These are phyloP conservation scores for Ajuga chamaepitys DNA, from an alignment of 257 asterid species.

Conservation along the genomic window DNA sequence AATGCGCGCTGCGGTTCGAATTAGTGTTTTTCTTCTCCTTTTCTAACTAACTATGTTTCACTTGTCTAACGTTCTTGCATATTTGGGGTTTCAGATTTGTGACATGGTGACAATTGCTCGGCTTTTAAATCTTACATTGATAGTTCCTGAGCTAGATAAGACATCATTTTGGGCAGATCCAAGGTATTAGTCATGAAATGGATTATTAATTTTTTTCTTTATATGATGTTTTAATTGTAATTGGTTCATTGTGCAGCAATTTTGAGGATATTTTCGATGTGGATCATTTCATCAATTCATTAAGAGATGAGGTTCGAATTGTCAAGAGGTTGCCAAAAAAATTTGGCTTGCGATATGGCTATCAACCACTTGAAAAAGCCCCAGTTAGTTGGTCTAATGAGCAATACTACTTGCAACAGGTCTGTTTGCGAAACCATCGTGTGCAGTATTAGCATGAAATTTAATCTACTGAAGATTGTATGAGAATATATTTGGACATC, in stretches of 20 bases:
- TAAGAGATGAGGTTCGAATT: constrained; percentile 82
- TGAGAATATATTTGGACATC: too few relatives aligned
- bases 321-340: constrained; percentile 77
- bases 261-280: constrained; percentile 85
- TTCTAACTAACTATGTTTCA: constrained; percentile 7
- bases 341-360: constrained; percentile 49
- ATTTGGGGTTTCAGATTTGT: constrained; percentile 62
- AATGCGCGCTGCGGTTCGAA: constrained; percentile 92
- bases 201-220: not conserved
- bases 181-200: constrained; percentile 46
- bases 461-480: not conserved
- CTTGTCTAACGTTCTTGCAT: constrained; percentile 14
- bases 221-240: constrained; percentile 6
- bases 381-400: constrained; percentile 97
- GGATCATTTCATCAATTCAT: constrained; percentile 75
- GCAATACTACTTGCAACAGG: constrained; percentile 90
- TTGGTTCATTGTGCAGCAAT: constrained; percentile 27
- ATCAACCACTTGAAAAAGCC: constrained; percentile 71
- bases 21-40: constrained; percentile 3
- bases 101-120: constrained; percentile 97
- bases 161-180: constrained; percentile 98
- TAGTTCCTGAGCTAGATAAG: constrained; percentile 96
- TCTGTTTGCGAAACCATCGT: constrained; percentile 11
- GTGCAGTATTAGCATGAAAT: not conserved
- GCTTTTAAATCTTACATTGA: constrained; percentile 78